Percentiles rank a stretch among this genome's conserved stretches.
Evolutionary conservation across 768 basidiomycete genomes (phyloP).

Genomic region (Macrolepiota fuliginosa): DNA sequence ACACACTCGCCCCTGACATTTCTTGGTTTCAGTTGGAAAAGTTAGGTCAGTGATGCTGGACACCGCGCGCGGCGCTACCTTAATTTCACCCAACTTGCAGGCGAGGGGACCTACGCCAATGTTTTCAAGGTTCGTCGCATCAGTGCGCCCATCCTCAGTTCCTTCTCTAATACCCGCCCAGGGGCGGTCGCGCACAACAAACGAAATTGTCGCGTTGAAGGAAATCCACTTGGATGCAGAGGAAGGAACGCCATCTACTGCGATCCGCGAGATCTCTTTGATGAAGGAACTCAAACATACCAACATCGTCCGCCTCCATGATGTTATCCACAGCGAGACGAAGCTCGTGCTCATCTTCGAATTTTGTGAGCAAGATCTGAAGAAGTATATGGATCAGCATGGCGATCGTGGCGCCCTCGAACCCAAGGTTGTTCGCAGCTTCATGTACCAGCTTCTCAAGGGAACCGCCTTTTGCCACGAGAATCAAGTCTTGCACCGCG

Average conservation of each 20-base stretch:
- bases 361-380: conserved; percentile 97
- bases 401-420: conserved; percentile 96
- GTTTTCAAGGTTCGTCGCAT: conserved; percentile 80
- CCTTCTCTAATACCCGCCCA: conserved; percentile 23
- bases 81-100: conserved; percentile 52
- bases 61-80: background rate
- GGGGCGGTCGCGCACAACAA: conserved; percentile 97
- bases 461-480: conserved; percentile 99
- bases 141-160: background rate
- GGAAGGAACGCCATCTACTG: conserved; percentile 97
- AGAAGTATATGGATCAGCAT: conserved; percentile 99
- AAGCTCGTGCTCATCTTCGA: conserved; percentile 99
- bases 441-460: conserved; percentile 97
- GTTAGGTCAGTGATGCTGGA: conserved; percentile 58
- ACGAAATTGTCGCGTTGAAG: conserved; percentile 97
- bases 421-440: conserved; percentile 86
- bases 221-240: conserved; percentile 99
- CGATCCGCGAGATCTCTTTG: conserved; percentile 97
- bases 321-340: conserved; percentile 98
- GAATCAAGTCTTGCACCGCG: conserved; percentile 95
- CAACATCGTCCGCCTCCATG: conserved; percentile 97
- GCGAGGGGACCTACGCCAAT: conserved; percentile 93
- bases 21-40: conserved; percentile 70
- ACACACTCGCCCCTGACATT: conserved; percentile 10
- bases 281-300: conserved; percentile 99